These are phyloP conservation scores for Paramecium caudatum DNA, from an alignment of 73 alveolate species.

Conservation along the genomic window DNA sequence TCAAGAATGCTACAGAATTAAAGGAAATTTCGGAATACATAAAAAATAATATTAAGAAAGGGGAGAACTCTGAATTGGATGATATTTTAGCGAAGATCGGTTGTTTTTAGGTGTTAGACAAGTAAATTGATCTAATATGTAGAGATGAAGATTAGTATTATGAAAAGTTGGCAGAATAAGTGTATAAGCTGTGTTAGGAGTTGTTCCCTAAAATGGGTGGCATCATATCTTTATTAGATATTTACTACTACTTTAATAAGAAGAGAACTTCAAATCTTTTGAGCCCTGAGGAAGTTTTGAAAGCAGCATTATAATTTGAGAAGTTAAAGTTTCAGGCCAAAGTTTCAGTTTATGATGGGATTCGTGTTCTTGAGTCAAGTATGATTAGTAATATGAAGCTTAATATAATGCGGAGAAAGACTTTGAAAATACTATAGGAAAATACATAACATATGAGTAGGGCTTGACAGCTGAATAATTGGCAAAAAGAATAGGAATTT, in stretches of 20 bases:
- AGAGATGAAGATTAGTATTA: constrained; percentile 14
- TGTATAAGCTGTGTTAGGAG: constrained; percentile 54
- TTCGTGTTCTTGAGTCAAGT: constrained; percentile 72
- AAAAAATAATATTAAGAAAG: neutral
- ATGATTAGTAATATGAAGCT: constrained; percentile 25
- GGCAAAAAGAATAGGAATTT: constrained; percentile 45
- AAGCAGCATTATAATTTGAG: constrained; percentile 60
- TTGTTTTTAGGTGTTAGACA: neutral
- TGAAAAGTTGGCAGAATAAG: constrained; percentile 20
- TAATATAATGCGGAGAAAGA: constrained; percentile 67
- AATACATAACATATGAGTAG: neutral
- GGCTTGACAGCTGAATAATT: constrained; percentile 73
- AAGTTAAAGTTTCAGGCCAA: constrained; percentile 51
- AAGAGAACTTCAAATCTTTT: constrained; percentile 26
- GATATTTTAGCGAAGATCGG: constrained; percentile 4
- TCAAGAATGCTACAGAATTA: constrained; percentile 28
- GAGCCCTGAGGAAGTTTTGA: constrained; percentile 70
- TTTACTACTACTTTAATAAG: constrained; percentile 71
- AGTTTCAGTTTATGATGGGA: constrained; percentile 60
- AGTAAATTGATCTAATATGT: neutral
- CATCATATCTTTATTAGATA: constrained; percentile 67
- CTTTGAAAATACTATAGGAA: constrained; percentile 69
- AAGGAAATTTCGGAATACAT: neutral
- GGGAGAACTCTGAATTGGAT: constrained; percentile 29
- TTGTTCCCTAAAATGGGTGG: constrained; percentile 76